Evolutionary conservation across 169 alveolate genomes (phyloP), one percentile per base, ranked within the genome.

Genomic region (Plasmodium malariae): DNA sequence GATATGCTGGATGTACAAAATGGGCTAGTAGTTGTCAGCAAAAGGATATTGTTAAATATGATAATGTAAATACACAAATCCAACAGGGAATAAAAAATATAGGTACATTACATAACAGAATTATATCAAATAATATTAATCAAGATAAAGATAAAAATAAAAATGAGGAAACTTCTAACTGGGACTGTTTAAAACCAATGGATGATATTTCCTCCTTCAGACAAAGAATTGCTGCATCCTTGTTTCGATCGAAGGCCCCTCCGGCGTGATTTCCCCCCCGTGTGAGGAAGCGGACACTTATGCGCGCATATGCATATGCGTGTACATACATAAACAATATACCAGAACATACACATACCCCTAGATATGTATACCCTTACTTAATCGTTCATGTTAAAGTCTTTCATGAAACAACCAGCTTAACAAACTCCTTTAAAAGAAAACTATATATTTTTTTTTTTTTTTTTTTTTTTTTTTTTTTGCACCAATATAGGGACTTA

Each of bases 161-260:
- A 12, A n/a, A 60, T 51, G 14, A 76, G 17, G 74, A 43, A 26
- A 54, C 19, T 12, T 65, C 2, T 32, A 63, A 76, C 7, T 28
- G 1, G 14, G 54, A 59, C 32, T 12, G 2, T 17, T 51, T 76
- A 28, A 57, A 32, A 3, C 88, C 88, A 24, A 60, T 76, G 19
- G 57, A n/a, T 14, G 65, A 76, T n/a, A 19, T 49, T 19, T 21
- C 73, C 7, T 5, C 73, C 49, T 76, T 76, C 49, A 40, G 74
- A 32, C 40, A 40, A 32, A 57, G 17, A 34, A 76, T 76, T 67
- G 74, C 88, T 3, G 30, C 65, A 24, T 48, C 88, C 17, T 7
- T 76, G 3, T 12, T 48, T 24, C 88, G 49, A 9, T 12, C 49
- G 12, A 74, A 32, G 30, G n/a, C 4, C 1, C 9, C 14, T 45